Percentiles rank a stretch among this genome's conserved stretches.
These are phyloP conservation scores for Phytophthora parvispora DNA, from an alignment of 352 stramenopile genomes.

Conservation along the genomic window DNA sequence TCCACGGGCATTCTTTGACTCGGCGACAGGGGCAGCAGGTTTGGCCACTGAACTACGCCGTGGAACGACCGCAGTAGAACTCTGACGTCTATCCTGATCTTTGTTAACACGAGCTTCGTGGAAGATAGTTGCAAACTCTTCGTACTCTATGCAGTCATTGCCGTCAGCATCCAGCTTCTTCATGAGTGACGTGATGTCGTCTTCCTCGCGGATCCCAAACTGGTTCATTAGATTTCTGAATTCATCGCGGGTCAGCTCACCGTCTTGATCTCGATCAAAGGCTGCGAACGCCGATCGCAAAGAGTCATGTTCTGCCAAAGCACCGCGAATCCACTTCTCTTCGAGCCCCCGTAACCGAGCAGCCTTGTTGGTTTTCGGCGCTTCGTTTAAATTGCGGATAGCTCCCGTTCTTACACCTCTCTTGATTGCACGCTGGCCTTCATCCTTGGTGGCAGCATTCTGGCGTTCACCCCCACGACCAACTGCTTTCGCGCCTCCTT, in stretches of 20 bases:
- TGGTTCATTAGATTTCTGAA: slow-evolving; percentile 56
- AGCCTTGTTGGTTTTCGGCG: slow-evolving; percentile 16
- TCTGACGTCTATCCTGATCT: slow-evolving; percentile 1
- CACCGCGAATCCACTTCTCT: slow-evolving; percentile 60
- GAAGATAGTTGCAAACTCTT: slow-evolving; percentile 77
- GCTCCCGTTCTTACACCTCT: neutral
- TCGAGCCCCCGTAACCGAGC: slow-evolving; percentile 43
- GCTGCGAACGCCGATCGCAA: slow-evolving; percentile 48
- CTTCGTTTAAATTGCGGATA: neutral
- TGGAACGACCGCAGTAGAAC: neutral
- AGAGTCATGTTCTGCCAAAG: slow-evolving; percentile 38
- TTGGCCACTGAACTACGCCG: slow-evolving; percentile 8
- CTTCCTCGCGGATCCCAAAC: slow-evolving; percentile 55
- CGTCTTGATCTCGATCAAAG: slow-evolving; percentile 58
- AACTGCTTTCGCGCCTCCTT: slow-evolving; percentile 24
- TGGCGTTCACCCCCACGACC: neutral
- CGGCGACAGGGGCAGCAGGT: neutral
- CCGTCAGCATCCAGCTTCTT: slow-evolving; percentile 54
- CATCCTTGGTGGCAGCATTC: neutral
- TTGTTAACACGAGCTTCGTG: slow-evolving; percentile 40
- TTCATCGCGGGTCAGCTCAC: slow-evolving; percentile 53
- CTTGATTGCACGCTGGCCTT: neutral
- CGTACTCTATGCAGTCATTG: slow-evolving; percentile 63
- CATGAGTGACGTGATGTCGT: slow-evolving; percentile 58
- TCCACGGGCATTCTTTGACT: slow-evolving; percentile 39